Evolutionary conservation across 495 filamentous ascomycete genomes (phyloP).

Genomic region (Annulohypoxylon maeteangense): DNA sequence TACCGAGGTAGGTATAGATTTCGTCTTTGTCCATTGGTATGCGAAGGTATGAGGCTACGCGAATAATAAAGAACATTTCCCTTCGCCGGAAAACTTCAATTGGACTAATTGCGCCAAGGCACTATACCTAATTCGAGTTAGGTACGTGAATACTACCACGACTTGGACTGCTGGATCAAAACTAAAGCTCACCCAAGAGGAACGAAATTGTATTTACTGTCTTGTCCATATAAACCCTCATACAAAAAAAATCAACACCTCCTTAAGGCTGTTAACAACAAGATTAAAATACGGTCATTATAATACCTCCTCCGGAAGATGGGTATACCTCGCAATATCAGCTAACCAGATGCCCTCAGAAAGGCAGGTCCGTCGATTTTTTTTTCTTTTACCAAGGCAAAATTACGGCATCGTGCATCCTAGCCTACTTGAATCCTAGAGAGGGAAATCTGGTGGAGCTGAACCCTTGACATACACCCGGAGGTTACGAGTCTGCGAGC

Average conservation of each 20-base stretch:
- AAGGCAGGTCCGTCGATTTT: conserved; percentile 19
- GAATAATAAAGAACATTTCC: no score
- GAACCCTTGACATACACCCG: conserved; percentile 18
- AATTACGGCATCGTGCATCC: conserved; percentile 33
- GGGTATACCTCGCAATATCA: conserved; percentile 8
- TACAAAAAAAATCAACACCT: background rate
- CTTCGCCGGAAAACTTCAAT: background rate
- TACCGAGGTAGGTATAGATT: no score
- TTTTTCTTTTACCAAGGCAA: conserved; percentile 19
- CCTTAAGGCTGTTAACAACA: background rate
- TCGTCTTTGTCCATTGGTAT: no score
- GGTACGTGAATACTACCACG: background rate
- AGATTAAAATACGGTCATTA: background rate
- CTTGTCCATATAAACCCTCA: background rate
- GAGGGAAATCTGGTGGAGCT: conserved; percentile 26
- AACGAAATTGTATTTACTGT: background rate
- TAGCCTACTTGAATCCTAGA: conserved; percentile 16
- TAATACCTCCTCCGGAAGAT: background rate
- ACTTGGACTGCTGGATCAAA: background rate
- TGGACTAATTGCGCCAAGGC: background rate
- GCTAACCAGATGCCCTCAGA: background rate
- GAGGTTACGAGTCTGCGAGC: conserved; percentile 8
- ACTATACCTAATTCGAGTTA: background rate
- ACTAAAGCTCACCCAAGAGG: background rate
- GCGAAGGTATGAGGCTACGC: no score